Base-by-base conservation (phyloP, 192 early-diverging fungal genomes). In the Lunasporangiospora selenospora region DNA sequence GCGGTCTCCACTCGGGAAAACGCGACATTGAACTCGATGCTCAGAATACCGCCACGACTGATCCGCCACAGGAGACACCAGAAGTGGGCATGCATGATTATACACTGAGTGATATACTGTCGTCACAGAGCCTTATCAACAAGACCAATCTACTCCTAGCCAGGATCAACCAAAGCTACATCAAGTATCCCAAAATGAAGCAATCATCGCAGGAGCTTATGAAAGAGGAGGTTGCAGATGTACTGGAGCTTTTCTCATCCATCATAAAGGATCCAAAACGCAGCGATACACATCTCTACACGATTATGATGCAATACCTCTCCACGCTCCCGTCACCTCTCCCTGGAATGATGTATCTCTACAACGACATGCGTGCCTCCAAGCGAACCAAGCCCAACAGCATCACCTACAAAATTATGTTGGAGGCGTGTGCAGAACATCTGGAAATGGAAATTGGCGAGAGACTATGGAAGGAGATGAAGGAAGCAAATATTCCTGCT, bases 271-370 rank as follows among this genome's bases (percentile, higher is more conserved):
- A 71, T 15, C 59, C 52, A 0, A 11, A 62, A 2, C 51, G 40
- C 15, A 36, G 50, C 33, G 67, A 71, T 26, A 42, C 59, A 37
- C 67, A 62, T 16, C 46, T 71, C 8, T 71, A 71, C 27, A 71
- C 59, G 12, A 71, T 71, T 46, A 71, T 71, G 67, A 71, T 71
- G 67, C 67, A 71, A 5, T 71, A 71, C 38, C 67, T 71, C 3
- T 71, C 67, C 11, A 60, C 67, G 2, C 38, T 71, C 26, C 67
- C 67, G 6, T 71, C 67, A 26, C 67, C 67, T 5, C 21, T 71
- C 0, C 59, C 67, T 0, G 67, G 67, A n/a, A 71, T 71, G 67
- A 55, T 62, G 38, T 62, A 62, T 36, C 59, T 71, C 4, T 71
- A 71, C 46, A 40, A 50, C 21, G 67, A 71, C 26, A 71, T 71